A percentile compares a stretch with the other conserved stretches of the same genome.
Evolutionary conservation across 1,284 basidiomycete species (phyloP).

Genomic region (Lentinula novae-zelandiae): DNA sequence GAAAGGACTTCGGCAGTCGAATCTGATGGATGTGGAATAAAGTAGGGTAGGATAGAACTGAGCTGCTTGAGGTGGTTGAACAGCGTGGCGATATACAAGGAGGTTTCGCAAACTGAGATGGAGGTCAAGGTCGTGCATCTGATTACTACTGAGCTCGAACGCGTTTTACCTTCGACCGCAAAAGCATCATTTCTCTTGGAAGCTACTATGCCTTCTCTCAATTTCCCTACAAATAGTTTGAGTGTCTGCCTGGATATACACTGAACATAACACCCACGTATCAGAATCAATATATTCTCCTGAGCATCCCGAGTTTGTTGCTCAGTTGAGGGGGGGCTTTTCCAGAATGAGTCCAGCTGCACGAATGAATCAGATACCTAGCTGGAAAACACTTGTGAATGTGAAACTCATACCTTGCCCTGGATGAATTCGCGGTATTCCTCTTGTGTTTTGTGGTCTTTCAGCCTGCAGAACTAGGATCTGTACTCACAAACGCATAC

Average conservation of each 20-base stretch:
- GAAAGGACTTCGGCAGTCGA: constrained; percentile 18
- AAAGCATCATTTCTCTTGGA: constrained; percentile 54
- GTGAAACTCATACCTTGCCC: constrained; percentile 46
- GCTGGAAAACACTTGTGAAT: not conserved
- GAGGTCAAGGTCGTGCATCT: not conserved
- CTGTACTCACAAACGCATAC: constrained; percentile 23
- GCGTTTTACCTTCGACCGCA: constrained; percentile 53
- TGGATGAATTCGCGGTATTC: constrained; percentile 62
- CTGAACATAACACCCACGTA: constrained; percentile 43
- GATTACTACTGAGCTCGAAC: not conserved
- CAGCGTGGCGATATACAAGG: constrained; percentile 57
- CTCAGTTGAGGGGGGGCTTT: constrained; percentile 24
- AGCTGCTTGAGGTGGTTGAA: constrained; percentile 58
- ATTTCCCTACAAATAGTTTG: constrained; percentile 47
- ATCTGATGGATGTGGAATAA: constrained; percentile 48
- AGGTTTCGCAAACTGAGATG: constrained; percentile 64
- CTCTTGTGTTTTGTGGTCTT: constrained; percentile 51
- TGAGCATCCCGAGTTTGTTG: constrained; percentile 46
- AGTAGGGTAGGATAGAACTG: constrained; percentile 52
- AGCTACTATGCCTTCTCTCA: constrained; percentile 65
- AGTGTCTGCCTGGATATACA: not conserved
- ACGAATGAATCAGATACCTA: constrained; percentile 35
- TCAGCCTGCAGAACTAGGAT: constrained; percentile 45
- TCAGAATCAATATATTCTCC: constrained; percentile 64
- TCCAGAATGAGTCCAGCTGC: constrained; percentile 47